Conservation (phyloP, 164 flowering plant species). For the Aristolochia californica region DNA sequence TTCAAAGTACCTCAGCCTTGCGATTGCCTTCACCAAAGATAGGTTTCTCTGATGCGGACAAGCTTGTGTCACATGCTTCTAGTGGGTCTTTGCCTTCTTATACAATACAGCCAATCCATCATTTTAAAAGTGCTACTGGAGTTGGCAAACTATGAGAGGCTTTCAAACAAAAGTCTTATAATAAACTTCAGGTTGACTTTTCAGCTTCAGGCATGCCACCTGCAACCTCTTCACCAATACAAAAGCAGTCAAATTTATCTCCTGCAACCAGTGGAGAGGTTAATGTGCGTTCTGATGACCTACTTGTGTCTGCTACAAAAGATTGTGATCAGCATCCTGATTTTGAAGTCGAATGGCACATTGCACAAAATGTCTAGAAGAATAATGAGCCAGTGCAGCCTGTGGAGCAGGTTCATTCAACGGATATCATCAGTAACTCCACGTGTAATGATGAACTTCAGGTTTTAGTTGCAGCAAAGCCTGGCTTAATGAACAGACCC, state of each 20-base stretch:
- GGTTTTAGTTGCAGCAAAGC: too few relatives aligned
- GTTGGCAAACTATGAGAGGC: slow-evolving; percentile 18
- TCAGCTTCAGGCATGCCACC: slow-evolving; percentile 15
- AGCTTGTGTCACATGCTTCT: slow-evolving; percentile 19
- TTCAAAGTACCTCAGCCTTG: too few relatives aligned
- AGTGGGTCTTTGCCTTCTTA: slow-evolving; percentile 18
- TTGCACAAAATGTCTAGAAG: too few relatives aligned
- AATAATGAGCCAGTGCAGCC: too few relatives aligned
- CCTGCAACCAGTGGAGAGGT: slow-evolving; percentile 11
- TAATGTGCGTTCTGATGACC: slow-evolving; percentile 4
- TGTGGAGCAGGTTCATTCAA: too few relatives aligned
- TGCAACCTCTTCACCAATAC: slow-evolving; percentile 13
- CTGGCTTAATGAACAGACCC: slow-evolving; percentile 10
- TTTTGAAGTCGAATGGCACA: too few relatives aligned
- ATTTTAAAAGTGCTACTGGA: slow-evolving; percentile 13
- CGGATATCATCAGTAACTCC: too few relatives aligned
- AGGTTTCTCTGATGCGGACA: slow-evolving; percentile 84
- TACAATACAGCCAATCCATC: slow-evolving; percentile 13
- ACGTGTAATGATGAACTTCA: too few relatives aligned
- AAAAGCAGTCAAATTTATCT: slow-evolving; percentile 16
- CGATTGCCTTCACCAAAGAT: slow-evolving; percentile 77
- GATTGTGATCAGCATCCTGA: too few relatives aligned
- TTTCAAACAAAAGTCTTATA: slow-evolving; percentile 21
- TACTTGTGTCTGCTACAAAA: slow-evolving; percentile 17
- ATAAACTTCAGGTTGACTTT: slow-evolving; percentile 17